Conservation (phyloP, 495 filamentous ascomycete genomes). For the Penicillium argentinense region DNA sequence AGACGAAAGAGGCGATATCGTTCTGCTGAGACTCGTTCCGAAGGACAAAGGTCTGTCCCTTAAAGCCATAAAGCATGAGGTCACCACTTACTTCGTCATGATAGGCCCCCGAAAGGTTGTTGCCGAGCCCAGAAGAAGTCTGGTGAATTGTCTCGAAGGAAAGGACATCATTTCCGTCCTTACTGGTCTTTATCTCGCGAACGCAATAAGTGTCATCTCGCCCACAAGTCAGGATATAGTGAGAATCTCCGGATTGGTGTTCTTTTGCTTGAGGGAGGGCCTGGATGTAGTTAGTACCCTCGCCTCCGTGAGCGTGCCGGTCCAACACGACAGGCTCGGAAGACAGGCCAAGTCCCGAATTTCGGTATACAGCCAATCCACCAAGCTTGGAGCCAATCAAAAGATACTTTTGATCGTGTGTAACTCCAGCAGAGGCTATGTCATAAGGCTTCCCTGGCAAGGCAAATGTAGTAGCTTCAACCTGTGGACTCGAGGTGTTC, state of each 20-base stretch:
- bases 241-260: slow-evolving; percentile 7
- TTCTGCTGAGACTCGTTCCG: slow-evolving; percentile 69
- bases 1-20: slow-evolving; percentile 68
- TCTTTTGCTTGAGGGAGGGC: slow-evolving; percentile 22
- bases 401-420: slow-evolving; percentile 45
- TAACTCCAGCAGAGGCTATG: slow-evolving; percentile 37
- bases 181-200: slow-evolving; percentile 27
- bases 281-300: slow-evolving; percentile 69
- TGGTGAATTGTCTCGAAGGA: slow-evolving; percentile 49
- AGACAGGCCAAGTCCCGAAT: slow-evolving; percentile 14
- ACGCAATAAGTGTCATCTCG: slow-evolving; percentile 74
- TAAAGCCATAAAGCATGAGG: slow-evolving; percentile 78
- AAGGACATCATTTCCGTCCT: slow-evolving; percentile 7
- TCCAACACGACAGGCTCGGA: slow-evolving; percentile 25
- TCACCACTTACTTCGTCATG: slow-evolving; percentile 46
- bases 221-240: slow-evolving; percentile 59
- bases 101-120: slow-evolving; percentile 67
- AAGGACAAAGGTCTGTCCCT: slow-evolving; percentile 70
- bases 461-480: slow-evolving; percentile 21
- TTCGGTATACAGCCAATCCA: slow-evolving; percentile 53
- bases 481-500: slow-evolving; percentile 12
- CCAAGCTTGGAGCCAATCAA: slow-evolving; percentile 70
- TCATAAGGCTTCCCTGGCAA: slow-evolving; percentile 35
- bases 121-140: slow-evolving; percentile 60
- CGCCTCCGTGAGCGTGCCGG: slow-evolving; percentile 52